Conservation (phyloP, 2,329 filamentous ascomycete species). For the Setomelanomma holmii region DNA sequence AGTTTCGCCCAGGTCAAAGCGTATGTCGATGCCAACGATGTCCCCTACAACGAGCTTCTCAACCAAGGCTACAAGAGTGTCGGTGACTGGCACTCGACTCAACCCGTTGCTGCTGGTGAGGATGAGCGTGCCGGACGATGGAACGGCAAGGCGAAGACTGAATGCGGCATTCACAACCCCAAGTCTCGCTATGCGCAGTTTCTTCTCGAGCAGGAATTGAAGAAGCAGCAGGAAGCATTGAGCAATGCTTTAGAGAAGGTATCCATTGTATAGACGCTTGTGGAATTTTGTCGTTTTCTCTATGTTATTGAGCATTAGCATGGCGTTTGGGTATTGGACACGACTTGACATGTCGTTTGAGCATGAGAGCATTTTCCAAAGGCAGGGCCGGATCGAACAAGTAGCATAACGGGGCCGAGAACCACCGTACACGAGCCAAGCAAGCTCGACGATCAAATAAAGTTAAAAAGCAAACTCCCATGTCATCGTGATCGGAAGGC, state of each 20-base stretch:
- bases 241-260: slow-evolving; percentile 41
- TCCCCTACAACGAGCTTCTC: slow-evolving; percentile 92
- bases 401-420: slow-evolving; percentile 30
- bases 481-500: not conserved
- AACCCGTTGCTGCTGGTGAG: slow-evolving; percentile 85
- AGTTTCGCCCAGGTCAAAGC: slow-evolving; percentile 85
- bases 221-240: slow-evolving; percentile 54
- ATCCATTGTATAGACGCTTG: slow-evolving; percentile 25
- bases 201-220: slow-evolving; percentile 74
- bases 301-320: slow-evolving; percentile 44
- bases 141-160: slow-evolving; percentile 95
- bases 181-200: slow-evolving; percentile 91
- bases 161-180: slow-evolving; percentile 99
- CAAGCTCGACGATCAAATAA: slow-evolving; percentile 16
- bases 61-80: slow-evolving; percentile 97
- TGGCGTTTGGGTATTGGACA: slow-evolving; percentile 45
- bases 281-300: slow-evolving; percentile 26
- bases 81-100: slow-evolving; percentile 97
- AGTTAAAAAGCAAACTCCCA: slow-evolving; percentile 4
- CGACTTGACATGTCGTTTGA: slow-evolving; percentile 17
- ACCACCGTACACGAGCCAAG: slow-evolving; percentile 21
- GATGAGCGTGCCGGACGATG: slow-evolving; percentile 95
- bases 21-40: slow-evolving; percentile 84
- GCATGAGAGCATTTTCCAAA: slow-evolving; percentile 11
- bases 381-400: slow-evolving; percentile 11